phyloP scores from a whole-genome alignment of 2,329 filamentous ascomycete genomes.

The Alternaria sp. region DNA sequence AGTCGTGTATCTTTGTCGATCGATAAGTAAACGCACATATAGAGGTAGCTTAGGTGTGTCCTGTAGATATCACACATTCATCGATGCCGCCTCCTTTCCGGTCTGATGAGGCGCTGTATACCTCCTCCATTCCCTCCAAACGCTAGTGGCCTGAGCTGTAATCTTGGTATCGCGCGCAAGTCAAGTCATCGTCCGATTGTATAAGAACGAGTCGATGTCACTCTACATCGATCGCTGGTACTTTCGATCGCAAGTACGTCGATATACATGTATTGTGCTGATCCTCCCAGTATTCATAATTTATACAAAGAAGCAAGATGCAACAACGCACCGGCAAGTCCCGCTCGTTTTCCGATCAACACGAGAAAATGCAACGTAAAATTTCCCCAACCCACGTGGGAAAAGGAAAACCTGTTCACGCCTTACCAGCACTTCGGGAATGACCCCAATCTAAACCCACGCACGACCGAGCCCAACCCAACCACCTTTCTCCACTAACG shows the following conservation, averaged over 20 bases:
- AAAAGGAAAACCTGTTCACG: conserved; percentile 5
- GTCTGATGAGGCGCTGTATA: neutral
- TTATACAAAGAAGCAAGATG: neutral
- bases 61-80: neutral
- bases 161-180: neutral
- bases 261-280: neutral
- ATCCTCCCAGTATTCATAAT: neutral
- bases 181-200: neutral
- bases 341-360: neutral
- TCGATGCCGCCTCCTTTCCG: neutral
- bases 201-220: neutral
- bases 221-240: neutral
- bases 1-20: neutral
- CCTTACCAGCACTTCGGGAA: neutral
- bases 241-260: neutral
- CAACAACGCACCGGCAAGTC: neutral
- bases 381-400: neutral
- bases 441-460: neutral
- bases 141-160: neutral
- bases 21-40: neutral
- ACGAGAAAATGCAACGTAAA: neutral
- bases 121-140: neutral
- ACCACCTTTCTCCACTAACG: neutral
- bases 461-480: neutral
- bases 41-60: neutral